phyloP scores from a whole-genome alignment of 306 rosid genomes.

The Vigna reflexopilosa region DNA sequence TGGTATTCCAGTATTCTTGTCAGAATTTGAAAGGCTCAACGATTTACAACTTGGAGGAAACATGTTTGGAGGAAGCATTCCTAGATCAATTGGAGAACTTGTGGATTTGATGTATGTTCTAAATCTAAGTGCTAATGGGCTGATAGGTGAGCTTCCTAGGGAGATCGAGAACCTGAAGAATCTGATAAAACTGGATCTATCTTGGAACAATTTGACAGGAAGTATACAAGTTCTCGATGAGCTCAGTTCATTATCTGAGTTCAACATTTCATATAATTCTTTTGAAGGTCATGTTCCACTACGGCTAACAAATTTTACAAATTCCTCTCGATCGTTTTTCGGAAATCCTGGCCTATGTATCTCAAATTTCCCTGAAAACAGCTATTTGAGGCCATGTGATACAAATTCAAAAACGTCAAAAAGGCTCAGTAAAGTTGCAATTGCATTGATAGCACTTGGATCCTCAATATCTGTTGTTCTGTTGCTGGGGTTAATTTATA shows the following conservation, averaged over 20 bases:
- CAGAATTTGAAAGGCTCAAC: constrained; percentile 51
- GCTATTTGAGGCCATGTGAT: constrained; percentile 56
- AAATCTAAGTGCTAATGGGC: constrained; percentile 75
- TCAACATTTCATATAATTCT: constrained; percentile 71
- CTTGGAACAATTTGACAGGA: constrained; percentile 80
- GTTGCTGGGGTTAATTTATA: constrained; percentile 52
- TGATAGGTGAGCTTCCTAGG: constrained; percentile 65
- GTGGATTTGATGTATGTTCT: constrained; percentile 52
- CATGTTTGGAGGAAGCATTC: constrained; percentile 71
- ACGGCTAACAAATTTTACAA: constrained; percentile 47
- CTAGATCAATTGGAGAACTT: constrained; percentile 64
- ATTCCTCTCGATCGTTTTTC: constrained; percentile 53
- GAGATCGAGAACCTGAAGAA: constrained; percentile 53
- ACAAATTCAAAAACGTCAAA: constrained; percentile 37
- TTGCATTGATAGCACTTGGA: constrained; percentile 71
- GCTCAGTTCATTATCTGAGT: constrained; percentile 51
- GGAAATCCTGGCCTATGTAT: constrained; percentile 71
- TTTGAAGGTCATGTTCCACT: constrained; percentile 70
- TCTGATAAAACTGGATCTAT: constrained; percentile 59
- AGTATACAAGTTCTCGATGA: constrained; percentile 49
- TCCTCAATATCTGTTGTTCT: constrained; percentile 46
- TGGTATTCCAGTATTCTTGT: constrained; percentile 65
- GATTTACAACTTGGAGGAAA: constrained; percentile 82
- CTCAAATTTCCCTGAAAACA: constrained; percentile 42
- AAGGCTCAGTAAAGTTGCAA: constrained; percentile 53